Conservation (phyloP, 805 yeast genomes). For the Starmerella cellae region DNA sequence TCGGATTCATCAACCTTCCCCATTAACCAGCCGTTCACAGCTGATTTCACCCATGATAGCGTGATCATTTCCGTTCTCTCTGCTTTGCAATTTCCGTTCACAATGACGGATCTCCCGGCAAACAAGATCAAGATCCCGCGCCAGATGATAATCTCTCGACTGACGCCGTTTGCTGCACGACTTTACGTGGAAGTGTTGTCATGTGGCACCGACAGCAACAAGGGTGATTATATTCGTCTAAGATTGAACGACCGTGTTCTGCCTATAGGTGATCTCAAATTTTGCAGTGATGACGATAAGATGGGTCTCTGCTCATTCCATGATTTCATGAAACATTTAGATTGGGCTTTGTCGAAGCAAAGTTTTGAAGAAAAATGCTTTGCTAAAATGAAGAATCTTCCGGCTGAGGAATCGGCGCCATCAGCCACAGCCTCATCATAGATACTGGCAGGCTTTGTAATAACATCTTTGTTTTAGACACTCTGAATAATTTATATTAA, state of each 20-base stretch:
- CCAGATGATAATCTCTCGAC: slow-evolving; percentile 29
- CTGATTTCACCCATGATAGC: slow-evolving; percentile 66
- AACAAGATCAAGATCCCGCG: slow-evolving; percentile 33
- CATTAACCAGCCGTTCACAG: slow-evolving; percentile 40
- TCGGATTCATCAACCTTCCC: slow-evolving; percentile 27
- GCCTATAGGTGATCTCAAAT: slow-evolving; percentile 27
- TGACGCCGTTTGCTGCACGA: slow-evolving; percentile 34
- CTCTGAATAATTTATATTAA: too few species aligned
- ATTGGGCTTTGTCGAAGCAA: slow-evolving; percentile 20
- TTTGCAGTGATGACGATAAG: slow-evolving; percentile 24
- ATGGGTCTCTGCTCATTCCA: slow-evolving; percentile 27
- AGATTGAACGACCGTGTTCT: slow-evolving; percentile 30
- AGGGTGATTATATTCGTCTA: slow-evolving; percentile 23
- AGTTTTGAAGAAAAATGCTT: slow-evolving; percentile 26
- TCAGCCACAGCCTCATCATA: too few species aligned
- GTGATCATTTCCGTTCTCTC: slow-evolving; percentile 48
- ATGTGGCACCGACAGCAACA: slow-evolving; percentile 22
- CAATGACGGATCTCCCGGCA: slow-evolving; percentile 34
- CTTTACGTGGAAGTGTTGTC: slow-evolving; percentile 30
- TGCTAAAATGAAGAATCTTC: slow-evolving; percentile 7
- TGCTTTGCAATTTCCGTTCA: slow-evolving; percentile 44
- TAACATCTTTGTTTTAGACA: too few species aligned
- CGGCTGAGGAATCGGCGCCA: too few species aligned
- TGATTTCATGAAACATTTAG: slow-evolving; percentile 23
- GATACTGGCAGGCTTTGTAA: too few species aligned